These are phyloP conservation scores for Eucalyptus sp. DNA, from an alignment of 345 rosid species.

Conservation along the genomic window DNA sequence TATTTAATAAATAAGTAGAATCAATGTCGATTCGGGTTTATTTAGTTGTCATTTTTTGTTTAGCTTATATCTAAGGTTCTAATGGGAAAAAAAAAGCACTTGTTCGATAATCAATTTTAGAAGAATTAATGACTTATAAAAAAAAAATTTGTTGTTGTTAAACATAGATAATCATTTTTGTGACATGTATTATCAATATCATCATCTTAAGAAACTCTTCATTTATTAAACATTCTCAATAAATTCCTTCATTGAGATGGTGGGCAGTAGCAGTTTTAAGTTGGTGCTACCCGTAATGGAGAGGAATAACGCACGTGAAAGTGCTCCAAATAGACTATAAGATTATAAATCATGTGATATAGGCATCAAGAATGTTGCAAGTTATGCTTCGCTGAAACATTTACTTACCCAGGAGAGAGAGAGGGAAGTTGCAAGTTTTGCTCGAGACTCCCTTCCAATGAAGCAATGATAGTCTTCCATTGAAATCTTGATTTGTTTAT, in stretches of 20 bases:
- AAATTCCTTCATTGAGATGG: not conserved
- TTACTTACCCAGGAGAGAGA: not conserved
- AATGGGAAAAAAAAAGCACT: not conserved
- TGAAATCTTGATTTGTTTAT: not conserved
- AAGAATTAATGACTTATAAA: too few species aligned
- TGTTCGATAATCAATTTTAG: not conserved
- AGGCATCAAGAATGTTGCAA: not conserved
- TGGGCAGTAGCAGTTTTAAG: not conserved
- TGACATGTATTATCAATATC: too few species aligned
- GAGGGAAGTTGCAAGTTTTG: not conserved
- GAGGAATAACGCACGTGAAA: not conserved
- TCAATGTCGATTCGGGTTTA: not conserved
- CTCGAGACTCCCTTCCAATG: not conserved
- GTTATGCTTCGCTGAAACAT: not conserved
- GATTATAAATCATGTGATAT: not conserved
- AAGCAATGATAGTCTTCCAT: not conserved
- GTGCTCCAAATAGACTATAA: not conserved
- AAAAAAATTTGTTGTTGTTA: too few species aligned
- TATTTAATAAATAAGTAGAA: too few species aligned
- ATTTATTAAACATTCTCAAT: too few species aligned
- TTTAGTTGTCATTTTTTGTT: not conserved
- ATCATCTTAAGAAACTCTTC: too few species aligned
- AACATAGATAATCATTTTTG: too few species aligned
- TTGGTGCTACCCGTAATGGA: not conserved
- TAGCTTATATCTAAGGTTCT: not conserved